A percentile compares a stretch with the other conserved stretches of the same genome.
Evolutionary conservation across 176 grass and related monocot species (phyloP).

Genomic region (Musa schizocarpa): DNA sequence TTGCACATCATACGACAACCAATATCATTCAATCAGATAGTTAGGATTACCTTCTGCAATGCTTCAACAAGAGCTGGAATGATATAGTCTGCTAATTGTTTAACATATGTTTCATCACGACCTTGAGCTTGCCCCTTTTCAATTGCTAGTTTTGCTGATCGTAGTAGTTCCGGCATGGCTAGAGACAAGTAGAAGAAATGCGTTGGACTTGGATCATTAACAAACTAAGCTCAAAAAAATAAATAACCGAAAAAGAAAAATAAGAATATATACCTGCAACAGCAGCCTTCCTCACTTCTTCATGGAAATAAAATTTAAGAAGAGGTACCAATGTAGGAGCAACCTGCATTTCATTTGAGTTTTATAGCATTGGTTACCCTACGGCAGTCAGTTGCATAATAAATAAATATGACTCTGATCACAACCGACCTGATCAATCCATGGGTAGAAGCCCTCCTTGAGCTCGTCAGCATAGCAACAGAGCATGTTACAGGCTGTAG

Average conservation of each 20-base stretch:
- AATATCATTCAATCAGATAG: background rate
- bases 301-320: constrained; percentile 97
- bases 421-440: constrained; percentile 88
- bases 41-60: constrained; percentile 66
- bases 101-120: constrained; percentile 84
- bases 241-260: constrained; percentile 2
- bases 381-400: constrained; percentile 2
- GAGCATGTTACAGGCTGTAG: constrained; percentile 98
- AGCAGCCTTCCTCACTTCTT: constrained; percentile 98
- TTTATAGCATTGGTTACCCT: constrained; percentile 2
- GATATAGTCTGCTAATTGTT: constrained; percentile 91
- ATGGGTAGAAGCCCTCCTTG: constrained; percentile 97
- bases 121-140: constrained; percentile 83
- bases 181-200: constrained; percentile 24
- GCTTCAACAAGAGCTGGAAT: constrained; percentile 94
- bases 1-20: background rate
- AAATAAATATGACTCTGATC: background rate
- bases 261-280: constrained; percentile 53
- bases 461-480: constrained; percentile 99
- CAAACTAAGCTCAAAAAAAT: constrained; percentile 1
- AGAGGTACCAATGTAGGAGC: constrained; percentile 91
- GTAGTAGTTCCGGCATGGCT: constrained; percentile 95
- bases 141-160: constrained; percentile 89
- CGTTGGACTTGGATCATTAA: background rate
- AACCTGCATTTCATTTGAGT: constrained; percentile 46